These are phyloP conservation scores for Inonotus hispidus DNA, from an alignment of 1,284 basidiomycete genomes.

Conservation along the genomic window DNA sequence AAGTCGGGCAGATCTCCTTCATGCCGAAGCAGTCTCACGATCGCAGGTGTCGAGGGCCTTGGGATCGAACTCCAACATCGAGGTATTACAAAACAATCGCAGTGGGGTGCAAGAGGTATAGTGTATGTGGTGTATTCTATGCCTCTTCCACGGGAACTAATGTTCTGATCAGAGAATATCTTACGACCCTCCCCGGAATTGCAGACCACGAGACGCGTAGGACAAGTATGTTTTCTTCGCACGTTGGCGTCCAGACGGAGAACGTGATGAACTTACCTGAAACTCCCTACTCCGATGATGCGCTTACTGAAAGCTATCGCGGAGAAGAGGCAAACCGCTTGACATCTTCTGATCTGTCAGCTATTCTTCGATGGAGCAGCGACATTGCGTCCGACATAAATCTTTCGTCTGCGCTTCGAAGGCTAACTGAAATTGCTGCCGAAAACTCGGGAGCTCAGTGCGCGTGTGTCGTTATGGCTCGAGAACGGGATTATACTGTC, in stretches of 20 bases:
- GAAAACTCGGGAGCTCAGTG: constrained; percentile 62
- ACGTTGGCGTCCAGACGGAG: constrained; percentile 62
- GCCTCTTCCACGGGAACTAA: background rate
- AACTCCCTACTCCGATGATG: constrained; percentile 29
- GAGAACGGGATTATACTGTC: constrained; percentile 64
- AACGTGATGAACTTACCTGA: constrained; percentile 34
- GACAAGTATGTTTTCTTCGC: constrained; percentile 48
- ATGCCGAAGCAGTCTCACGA: background rate
- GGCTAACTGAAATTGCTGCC: constrained; percentile 64
- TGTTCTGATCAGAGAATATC: constrained; percentile 36
- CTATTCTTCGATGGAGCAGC: constrained; percentile 65
- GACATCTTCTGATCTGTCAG: constrained; percentile 51
- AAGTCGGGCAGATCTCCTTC: background rate
- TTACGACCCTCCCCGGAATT: constrained; percentile 41
- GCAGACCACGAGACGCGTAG: constrained; percentile 44
- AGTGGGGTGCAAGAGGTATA: constrained; percentile 68
- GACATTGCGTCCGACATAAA: constrained; percentile 70
- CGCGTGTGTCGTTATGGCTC: constrained; percentile 61
- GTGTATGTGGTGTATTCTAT: constrained; percentile 40
- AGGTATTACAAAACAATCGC: constrained; percentile 56
- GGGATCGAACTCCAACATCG: constrained; percentile 60
- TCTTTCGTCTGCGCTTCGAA: constrained; percentile 58
- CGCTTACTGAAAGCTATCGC: constrained; percentile 32
- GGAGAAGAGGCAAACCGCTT: constrained; percentile 49
- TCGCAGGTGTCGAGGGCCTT: constrained; percentile 44